phyloP scores from a whole-genome alignment of 2,329 filamentous ascomycete species.

The Paecilomyces niveus region DNA sequence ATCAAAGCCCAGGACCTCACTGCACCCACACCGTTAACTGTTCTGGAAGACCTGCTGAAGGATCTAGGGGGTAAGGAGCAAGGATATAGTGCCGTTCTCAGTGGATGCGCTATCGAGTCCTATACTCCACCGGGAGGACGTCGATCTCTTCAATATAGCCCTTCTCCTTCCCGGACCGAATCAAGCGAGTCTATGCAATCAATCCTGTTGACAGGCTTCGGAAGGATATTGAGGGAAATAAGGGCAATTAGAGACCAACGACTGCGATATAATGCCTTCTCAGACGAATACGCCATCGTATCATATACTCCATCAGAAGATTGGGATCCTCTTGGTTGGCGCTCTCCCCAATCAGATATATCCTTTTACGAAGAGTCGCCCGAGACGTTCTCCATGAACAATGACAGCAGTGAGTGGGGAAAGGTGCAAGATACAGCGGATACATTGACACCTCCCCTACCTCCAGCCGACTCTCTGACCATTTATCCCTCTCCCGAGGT shows the following conservation, averaged over 20 bases:
- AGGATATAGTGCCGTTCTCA: not conserved
- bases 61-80: not conserved
- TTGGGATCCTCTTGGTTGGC: not conserved
- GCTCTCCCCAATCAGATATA: not conserved
- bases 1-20: not conserved
- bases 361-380: not conserved
- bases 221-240: not conserved
- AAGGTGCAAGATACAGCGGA: not conserved
- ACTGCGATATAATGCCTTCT: not conserved
- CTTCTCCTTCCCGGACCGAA: not conserved
- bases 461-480: not conserved
- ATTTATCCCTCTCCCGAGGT: not conserved
- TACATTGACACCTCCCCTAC: not conserved
- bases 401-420: not conserved
- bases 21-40: not conserved
- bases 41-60: not conserved
- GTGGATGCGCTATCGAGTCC: not conserved
- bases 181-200: not conserved
- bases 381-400: not conserved
- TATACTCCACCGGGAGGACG: not conserved
- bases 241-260: not conserved
- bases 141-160: not conserved
- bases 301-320: not conserved
- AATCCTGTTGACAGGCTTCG: too few relatives aligned
- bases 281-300: not conserved